These are phyloP conservation scores for Nannochloropsis salina DNA, from an alignment of 108 stramenopile species.

Conservation along the genomic window DNA sequence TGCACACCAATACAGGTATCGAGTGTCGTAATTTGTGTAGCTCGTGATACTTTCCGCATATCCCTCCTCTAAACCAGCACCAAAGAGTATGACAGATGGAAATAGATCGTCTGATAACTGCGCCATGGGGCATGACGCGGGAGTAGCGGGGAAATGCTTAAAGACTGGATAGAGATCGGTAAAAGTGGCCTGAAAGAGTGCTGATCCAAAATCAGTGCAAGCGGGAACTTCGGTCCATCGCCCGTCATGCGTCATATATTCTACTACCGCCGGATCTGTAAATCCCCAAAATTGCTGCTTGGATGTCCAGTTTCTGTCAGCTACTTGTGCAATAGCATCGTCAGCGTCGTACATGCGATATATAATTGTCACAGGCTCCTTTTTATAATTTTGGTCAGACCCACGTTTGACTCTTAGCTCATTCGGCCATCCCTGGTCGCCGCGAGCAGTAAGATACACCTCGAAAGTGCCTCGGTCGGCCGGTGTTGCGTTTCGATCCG, in stretches of 20 bases:
- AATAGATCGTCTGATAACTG: not conserved
- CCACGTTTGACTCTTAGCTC: not conserved
- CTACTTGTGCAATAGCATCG: not conserved
- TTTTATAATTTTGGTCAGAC: not conserved
- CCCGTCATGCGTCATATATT: not conserved
- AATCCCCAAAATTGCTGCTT: not conserved
- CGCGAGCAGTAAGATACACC: not conserved
- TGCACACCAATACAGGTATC: constrained; percentile 5
- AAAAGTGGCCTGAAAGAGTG: constrained; percentile 9
- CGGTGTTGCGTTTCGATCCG: not conserved
- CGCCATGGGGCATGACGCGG: constrained; percentile 6
- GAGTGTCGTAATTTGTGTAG: not conserved
- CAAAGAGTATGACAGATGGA: not conserved
- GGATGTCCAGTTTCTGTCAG: not conserved
- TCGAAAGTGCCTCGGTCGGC: not conserved
- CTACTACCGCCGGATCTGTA: not conserved
- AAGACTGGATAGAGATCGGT: not conserved
- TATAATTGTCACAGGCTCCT: constrained; percentile 17
- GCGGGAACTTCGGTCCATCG: not conserved
- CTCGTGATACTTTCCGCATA: not conserved
- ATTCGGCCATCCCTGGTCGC: not conserved
- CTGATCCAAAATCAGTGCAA: constrained; percentile 10
- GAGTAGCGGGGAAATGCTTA: not conserved
- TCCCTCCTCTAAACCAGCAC: not conserved
- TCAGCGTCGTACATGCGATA: constrained; percentile 18